Base-by-base conservation (phyloP, 345 rosid species). In the Euphorbia peplus region DNA sequence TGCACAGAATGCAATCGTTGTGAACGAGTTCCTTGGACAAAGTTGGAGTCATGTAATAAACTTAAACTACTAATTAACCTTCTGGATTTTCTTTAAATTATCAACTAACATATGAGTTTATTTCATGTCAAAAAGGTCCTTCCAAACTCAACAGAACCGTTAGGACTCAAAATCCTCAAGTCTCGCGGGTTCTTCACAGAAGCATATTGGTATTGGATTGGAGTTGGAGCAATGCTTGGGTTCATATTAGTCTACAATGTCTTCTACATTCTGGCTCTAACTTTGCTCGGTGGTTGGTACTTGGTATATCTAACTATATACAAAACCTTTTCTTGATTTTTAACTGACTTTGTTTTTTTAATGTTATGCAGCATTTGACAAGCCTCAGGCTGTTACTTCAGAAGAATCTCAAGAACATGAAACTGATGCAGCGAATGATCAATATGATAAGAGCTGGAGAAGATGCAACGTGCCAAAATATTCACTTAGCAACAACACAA, bases 121-220 rank as follows among this genome's bases (percentile, higher is more conserved):
- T 29, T 41, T 29, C 63, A 32, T 25, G 16, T 26, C 19, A 41
- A 41, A n/a, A 28, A 77, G 80, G 54, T 68, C 67, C 64, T 56
- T 26, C 78, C 70, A 7, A 47, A 78, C 60, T 42, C 74, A 47
- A 58, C 60, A 47, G 77, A 78, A 57, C 24, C 84, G 68, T 59
- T 83, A 9, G 96, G 92, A 70, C 62, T 82, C 30, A 61, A 64
- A 15, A 75, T 85, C 18, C 70, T 87, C 28, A 78, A 76, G 70
- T 72, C 80, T n/a, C 73, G 86, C 15, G 93, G 87, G 24, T 60
- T 86, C 47, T 84, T 76, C 55, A 73, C 79, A 9, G 74, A 80
- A 12, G 75, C 85, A 63, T 78, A 75, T 54, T 88, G 93, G 93
- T 88, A 86, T 68, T 88, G 90, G 93, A 73, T 88, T 46, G 87